Base-by-base conservation (phyloP, 1,284 basidiomycete genomes). In the Boletellus dicymbophilus region DNA sequence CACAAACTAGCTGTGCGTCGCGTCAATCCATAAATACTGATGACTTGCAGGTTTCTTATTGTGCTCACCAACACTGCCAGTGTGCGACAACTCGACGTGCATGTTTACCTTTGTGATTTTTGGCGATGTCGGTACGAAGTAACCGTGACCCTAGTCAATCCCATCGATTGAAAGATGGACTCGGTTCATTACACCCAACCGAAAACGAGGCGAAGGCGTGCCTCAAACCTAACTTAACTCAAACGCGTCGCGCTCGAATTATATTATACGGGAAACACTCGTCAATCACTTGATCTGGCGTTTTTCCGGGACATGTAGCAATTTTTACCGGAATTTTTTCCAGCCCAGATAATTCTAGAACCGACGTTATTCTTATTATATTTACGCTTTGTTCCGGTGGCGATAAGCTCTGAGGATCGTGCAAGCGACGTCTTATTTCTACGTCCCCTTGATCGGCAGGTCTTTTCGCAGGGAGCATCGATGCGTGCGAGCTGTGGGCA, bases 151-250 rank as follows among this genome's bases (percentile, higher is more conserved):
- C 31, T 33, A 48, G 27, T 47, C 46, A 20, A 44, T 45, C 18
- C 46, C 30, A 27, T 40, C 45, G 42, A 43, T 38, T 33, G 37
- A 46, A 44, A 25, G 15, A n/a, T 36, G 48, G 37, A 27, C 40
- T 57, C 53, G 40, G 51, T 49, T 62, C 56, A 36, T 37, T 47
- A 30, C 37, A 49, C 42, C n/a, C 59, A 59, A 40, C 54, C 52
- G 60, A 56, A 51, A 62, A 66, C 55, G 60, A 61, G 60, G 60
- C 39, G 44, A 41, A 42, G 45, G 57, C 51, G 27, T 61, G 60
- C 47, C 18, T 21, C 30, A 31, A 61, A 61, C 60, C 34, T 60
- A 60, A 62, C 63, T 36, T 54, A 54, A 44, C 36, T 48, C 22
- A 26, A 38, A 20, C 30, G 37, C 15, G 28, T 41, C 27, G 20